These are phyloP conservation scores for Aspergillus floridensis DNA, from an alignment of 2,329 filamentous ascomycete species.

Conservation along the genomic window DNA sequence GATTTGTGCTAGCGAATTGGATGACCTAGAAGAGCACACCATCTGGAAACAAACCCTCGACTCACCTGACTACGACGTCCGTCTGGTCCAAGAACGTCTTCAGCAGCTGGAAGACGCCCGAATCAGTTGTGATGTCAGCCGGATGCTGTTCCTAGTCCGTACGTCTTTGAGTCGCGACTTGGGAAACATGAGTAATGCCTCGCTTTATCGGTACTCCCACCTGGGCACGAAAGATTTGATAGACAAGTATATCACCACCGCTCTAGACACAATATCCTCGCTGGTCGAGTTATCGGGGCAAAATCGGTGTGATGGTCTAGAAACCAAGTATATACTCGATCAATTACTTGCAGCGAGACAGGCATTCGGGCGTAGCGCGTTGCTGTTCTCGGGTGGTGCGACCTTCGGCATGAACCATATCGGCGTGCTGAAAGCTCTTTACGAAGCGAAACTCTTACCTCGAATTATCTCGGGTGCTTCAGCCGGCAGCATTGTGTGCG, in stretches of 20 bases:
- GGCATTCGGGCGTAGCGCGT: slow-evolving; percentile 78
- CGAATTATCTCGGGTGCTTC: slow-evolving; percentile 86
- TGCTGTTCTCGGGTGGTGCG: slow-evolving; percentile 79
- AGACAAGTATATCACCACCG: slow-evolving; percentile 80
- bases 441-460: slow-evolving; percentile 70
- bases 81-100: slow-evolving; percentile 67
- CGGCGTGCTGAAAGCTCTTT: slow-evolving; percentile 78
- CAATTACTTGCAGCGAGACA: slow-evolving; percentile 70
- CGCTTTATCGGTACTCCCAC: slow-evolving; percentile 79
- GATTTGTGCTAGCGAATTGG: slow-evolving; percentile 70
- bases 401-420: slow-evolving; percentile 93
- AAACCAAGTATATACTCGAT: slow-evolving; percentile 62
- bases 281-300: slow-evolving; percentile 63
- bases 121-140: slow-evolving; percentile 65
- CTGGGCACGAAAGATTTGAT: slow-evolving; percentile 84
- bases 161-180: slow-evolving; percentile 77
- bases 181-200: slow-evolving; percentile 79
- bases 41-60: slow-evolving; percentile 71
- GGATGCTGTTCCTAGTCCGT: slow-evolving; percentile 77
- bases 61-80: slow-evolving; percentile 68
- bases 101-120: slow-evolving; percentile 72
- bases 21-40: slow-evolving; percentile 75
- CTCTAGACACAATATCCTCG: slow-evolving; percentile 68
- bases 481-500: slow-evolving; percentile 80
- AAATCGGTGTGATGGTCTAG: slow-evolving; percentile 52